These are phyloP conservation scores for Penicillium janthinellum DNA, from an alignment of 2,329 filamentous ascomycete genomes.

Conservation along the genomic window DNA sequence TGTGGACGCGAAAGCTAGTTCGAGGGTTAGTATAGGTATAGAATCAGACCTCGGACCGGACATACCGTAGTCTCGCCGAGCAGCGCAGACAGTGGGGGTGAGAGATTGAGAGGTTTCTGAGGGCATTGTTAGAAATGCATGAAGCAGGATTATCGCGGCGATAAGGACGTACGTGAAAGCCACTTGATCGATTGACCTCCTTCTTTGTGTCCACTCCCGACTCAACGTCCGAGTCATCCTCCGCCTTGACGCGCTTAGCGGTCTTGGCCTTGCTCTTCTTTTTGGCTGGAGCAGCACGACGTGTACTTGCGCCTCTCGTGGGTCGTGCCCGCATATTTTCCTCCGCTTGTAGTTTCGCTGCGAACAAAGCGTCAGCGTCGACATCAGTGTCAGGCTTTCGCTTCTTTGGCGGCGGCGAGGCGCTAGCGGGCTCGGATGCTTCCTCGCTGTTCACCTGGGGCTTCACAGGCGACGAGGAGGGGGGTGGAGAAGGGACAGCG, in stretches of 20 bases:
- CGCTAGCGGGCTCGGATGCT: conserved; percentile 40
- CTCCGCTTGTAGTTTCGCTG: conserved; percentile 86
- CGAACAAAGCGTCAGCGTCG: conserved; percentile 83
- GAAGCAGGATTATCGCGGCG: not conserved
- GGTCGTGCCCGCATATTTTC: conserved; percentile 77
- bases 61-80: conserved; percentile 48
- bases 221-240: conserved; percentile 78
- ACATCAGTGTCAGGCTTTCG: conserved; percentile 61
- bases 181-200: conserved; percentile 74
- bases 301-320: conserved; percentile 71
- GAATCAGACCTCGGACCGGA: not conserved
- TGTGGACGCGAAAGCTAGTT: conserved; percentile 83
- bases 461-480: conserved; percentile 43
- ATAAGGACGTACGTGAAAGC: conserved; percentile 70
- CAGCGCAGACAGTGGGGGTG: conserved; percentile 47
- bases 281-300: conserved; percentile 61
- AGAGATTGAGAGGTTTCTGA: conserved; percentile 52
- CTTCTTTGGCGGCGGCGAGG: conserved; percentile 59
- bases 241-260: conserved; percentile 70
- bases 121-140: not conserved
- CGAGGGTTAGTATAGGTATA: conserved; percentile 22
- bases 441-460: conserved; percentile 46
- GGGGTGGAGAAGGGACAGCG: conserved; percentile 35
- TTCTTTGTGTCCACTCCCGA: conserved; percentile 63
- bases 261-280: conserved; percentile 62